phyloP scores from a whole-genome alignment of 2,329 filamentous ascomycete species.

The Neopestalotiopsis rosae region DNA sequence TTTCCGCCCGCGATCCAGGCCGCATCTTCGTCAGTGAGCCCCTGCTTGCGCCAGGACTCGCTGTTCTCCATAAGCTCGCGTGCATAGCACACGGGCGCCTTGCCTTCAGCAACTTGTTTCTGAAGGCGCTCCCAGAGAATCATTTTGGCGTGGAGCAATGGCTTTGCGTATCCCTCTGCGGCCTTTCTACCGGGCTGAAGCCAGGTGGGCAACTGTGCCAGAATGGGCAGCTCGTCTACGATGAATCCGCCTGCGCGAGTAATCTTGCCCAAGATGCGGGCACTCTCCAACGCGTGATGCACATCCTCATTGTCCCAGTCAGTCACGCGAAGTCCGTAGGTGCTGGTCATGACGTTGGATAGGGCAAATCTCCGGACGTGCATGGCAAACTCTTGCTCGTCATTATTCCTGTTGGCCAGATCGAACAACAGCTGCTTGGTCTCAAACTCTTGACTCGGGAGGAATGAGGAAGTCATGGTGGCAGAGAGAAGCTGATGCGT shows the following conservation, averaged over 20 bases:
- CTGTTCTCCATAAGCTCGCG: conserved; percentile 29
- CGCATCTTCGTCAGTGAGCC: conserved; percentile 29
- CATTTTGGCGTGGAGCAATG: conserved; percentile 29
- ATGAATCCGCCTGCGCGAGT: conserved; percentile 30
- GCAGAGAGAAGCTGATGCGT: conserved; percentile 43
- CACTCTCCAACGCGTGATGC: conserved; percentile 20
- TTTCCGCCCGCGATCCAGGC: conserved; percentile 32
- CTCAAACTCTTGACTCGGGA: conserved; percentile 51
- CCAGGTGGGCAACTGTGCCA: conserved; percentile 28
- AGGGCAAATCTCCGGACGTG: conserved; percentile 37
- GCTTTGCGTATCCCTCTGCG: conserved; percentile 22
- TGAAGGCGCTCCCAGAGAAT: conserved; percentile 30
- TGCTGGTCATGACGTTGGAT: conserved; percentile 35
- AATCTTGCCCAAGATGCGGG: conserved; percentile 25
- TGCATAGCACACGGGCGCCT: conserved; percentile 28
- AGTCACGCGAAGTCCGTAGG: conserved; percentile 32
- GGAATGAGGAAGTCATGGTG: conserved; percentile 42
- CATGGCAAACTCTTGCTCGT: conserved; percentile 33
- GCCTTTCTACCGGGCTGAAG: conserved; percentile 29
- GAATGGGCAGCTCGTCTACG: conserved; percentile 31
- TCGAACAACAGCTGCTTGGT: conserved; percentile 49
- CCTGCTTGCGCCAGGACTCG: conserved; percentile 27
- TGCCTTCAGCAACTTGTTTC: conserved; percentile 23
- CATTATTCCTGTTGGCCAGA: conserved; percentile 39
- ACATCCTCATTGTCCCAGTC: conserved; percentile 30